These are phyloP conservation scores for Prunus persica DNA, from an alignment of 306 rosid genomes.

Conservation along the genomic window Prunus_persica_NCBIv2 NC_034009.1:44379501-44380000, in stretches of 20 bases:
- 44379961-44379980: no score
- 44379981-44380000: no score
- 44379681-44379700: background rate
- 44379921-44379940: no score
- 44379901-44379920: no score
- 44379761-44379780: constrained; percentile 73
- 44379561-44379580: constrained; percentile 85
- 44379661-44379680: background rate
- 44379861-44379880: background rate
- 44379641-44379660: background rate
- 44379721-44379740: constrained; percentile 77
- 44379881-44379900: no score
- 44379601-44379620: background rate
- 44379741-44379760: constrained; percentile 93
- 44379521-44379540: constrained; percentile 82
- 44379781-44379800: constrained; percentile 94
- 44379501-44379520: constrained; percentile 84
- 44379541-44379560: constrained; percentile 81
- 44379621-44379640: background rate
- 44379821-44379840: constrained; percentile 21
- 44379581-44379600: constrained; percentile 56
- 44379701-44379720: background rate
- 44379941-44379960: no score
- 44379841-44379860: background rate
- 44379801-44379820: constrained; percentile 97